Evolutionary conservation across 1,139 yeast genomes (phyloP).

Genomic region (Yamadazyma buinensis): DNA sequence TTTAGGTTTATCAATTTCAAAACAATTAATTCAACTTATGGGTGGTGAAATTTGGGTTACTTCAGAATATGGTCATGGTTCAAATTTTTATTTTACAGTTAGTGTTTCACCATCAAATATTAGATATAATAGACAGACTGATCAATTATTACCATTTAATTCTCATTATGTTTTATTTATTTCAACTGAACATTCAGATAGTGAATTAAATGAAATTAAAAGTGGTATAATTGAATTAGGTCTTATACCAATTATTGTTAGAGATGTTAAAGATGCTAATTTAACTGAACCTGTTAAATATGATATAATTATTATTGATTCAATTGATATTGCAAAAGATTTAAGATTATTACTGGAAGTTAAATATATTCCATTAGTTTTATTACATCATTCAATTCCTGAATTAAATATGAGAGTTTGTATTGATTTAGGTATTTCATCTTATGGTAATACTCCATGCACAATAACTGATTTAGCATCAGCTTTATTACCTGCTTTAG

Average conservation of each 20-base stretch:
- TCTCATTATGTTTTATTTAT: conserved; percentile 68
- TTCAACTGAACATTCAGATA: conserved; percentile 57
- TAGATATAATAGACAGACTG: conserved; percentile 61
- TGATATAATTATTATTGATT: conserved; percentile 79
- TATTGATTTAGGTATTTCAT: conserved; percentile 80
- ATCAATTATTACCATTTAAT: conserved; percentile 68
- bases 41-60: conserved; percentile 91
- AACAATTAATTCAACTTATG: conserved; percentile 82
- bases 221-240: conserved; percentile 41
- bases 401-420: conserved; percentile 77
- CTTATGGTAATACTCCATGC: conserved; percentile 87
- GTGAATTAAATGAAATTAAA: conserved; percentile 45
- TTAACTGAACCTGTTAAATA: conserved; percentile 57
- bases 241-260: conserved; percentile 47
- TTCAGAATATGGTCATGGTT: conserved; percentile 76
- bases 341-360: conserved; percentile 68
- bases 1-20: conserved; percentile 80
- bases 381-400: conserved; percentile 74
- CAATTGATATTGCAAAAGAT: conserved; percentile 69
- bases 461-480: conserved; percentile 77
- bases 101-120: conserved; percentile 72
- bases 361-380: conserved; percentile 76
- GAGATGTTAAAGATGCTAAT: conserved; percentile 46
- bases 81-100: conserved; percentile 76
- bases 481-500: conserved; percentile 79